Base-by-base conservation (phyloP, 2,329 filamentous ascomycete genomes). In the Colletotrichum neosansevieriae region DNA sequence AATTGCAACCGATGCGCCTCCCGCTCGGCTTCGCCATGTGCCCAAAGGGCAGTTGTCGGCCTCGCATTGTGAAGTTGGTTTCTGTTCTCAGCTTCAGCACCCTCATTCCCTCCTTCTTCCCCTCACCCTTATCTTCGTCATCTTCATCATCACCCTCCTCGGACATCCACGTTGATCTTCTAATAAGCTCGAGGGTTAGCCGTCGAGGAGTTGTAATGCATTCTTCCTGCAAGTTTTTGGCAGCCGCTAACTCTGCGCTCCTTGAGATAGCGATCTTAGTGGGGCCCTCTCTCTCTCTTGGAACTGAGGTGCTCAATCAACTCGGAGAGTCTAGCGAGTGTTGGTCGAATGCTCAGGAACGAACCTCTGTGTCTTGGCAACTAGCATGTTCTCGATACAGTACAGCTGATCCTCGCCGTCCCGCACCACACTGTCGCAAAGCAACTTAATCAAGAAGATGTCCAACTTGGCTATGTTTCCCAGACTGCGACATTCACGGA, bases 321-420 rank as follows among this genome's bases (percentile, higher is more conserved):
- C 42, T n/a, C 9, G 15, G 24, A 21, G 3, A 67, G 13, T 9
- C 29, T 51, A 7, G 32, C 51, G 11, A 67, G 21, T 12, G 34
- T 42, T 17, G 45, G 44, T 6, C 40, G 58, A 10, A 67, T 63
- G 4, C n/a, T 15, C 13, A 38, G 15, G n/a, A 47, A 67, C 12
- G n/a, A 47, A 67, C 12, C 64, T 29, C 21, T 12, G 6, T 9
- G 56, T 59, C 36, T 56, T 63, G 40, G 17, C 21, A 3, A 29
- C 45, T 10, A 51, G 15, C n/a, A 17, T 29, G 11, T 57, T 56
- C 6, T 29, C 9, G 42, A 36, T 63, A 19, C 64, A 62, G 44
- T 50, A 15, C 32, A 67, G n/a, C 15, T 67, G 58, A 2, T 40
- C 59, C 73, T 72, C 56, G 76, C 76, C 77, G 19, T 76, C 76